Base-by-base conservation (phyloP, 2,329 filamentous ascomycete species). In the Apiospora aurea region DNA sequence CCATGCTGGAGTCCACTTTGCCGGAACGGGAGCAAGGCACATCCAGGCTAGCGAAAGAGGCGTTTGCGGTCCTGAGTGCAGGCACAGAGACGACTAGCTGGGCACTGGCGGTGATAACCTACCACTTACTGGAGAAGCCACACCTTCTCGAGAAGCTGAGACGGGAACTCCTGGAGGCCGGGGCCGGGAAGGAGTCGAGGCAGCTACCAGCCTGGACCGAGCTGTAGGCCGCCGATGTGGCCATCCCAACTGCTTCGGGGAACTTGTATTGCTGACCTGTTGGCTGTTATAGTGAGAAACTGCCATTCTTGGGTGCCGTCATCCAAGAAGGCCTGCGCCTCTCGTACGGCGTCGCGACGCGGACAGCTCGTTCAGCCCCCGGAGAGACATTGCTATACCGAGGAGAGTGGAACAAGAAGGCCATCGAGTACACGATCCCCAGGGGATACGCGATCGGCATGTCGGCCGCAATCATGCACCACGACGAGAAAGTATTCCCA, bases 301-400 rank as follows among this genome's bases (percentile, higher is more conserved):
- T 80, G 0, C 80, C 83, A 0, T 84, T 83, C 66, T 75, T 84
- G 0, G 76, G 79, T 47, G 81, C 80, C 2, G 79, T 83, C 1
- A 76, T 84, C 8, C 78, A 81, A 29, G 83, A 85, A 67, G 76
- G 79, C 0, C 70, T 84, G 10, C 81, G 83, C 0, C 76, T 85
- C 73, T 72, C 80, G 71, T 72, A 81, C 71, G 73, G 79, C 69
- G 57, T 81, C 61, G 57, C 79, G 69, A 44, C 74, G 75, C 61
- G 79, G 67, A 71, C 79, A 70, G 51, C 78, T 24, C 64, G 82
- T 69, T 49, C 79, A 2, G 67, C 80, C 72, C 67, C 73, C 70
- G 11, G 80, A 72, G 77, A 83, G 75, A 38, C 78, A 38, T 73
- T 82, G 49, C 14, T 80, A 75, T 77, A 80, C 72, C 38, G 49